Evolutionary conservation across 116 monocot species (phyloP), one percentile per base, ranked within the genome.

Genomic region (Iris pallida): DNA sequence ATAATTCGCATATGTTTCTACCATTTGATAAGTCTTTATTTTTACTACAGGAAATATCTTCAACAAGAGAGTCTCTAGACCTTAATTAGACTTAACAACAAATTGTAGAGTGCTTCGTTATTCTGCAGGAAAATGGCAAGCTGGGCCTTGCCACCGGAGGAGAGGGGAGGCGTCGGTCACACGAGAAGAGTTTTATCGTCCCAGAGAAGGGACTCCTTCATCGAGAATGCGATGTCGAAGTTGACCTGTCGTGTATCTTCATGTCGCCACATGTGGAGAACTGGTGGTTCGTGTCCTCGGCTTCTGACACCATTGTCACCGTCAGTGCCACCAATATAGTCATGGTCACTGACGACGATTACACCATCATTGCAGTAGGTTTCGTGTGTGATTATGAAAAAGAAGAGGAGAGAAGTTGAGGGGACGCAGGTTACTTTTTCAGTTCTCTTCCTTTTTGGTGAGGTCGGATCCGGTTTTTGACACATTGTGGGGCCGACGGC

Each of bases 181-280:
- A 95, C 44, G 95, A 91, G 20, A 91, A 95, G 44, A 88, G 86
- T 80, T 81, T 84, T 19, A 60, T 72, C 20, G 43, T 9, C 57
- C 76, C 77, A 55, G 69, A 78, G 78, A 76, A 80, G 76, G 45
- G 76, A 70, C 2, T 80, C 75, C 42, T 41, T 48, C 12, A 72
- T 17, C 42, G 95, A 14, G 76, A 88, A 86, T 53, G 88, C 91
- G 59, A 95, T 73, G 15, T 88, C 95, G 75, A 95, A 80, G 8
- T 83, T 88, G 88, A 95, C 95, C 41, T 41, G 20, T 42, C 88
- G 77, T 82, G 79, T 15, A 95, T 72, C 81, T 76, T 78, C 51
- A 86, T 48, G 76, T 91, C 95, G 5, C 71, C 78, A 76, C 95
- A 95, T 5, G 95, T 88, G 59, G 64, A 55, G 79, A 73, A 88